phyloP scores from a whole-genome alignment of 345 rosid species.

The Citrus maxima region DNA sequence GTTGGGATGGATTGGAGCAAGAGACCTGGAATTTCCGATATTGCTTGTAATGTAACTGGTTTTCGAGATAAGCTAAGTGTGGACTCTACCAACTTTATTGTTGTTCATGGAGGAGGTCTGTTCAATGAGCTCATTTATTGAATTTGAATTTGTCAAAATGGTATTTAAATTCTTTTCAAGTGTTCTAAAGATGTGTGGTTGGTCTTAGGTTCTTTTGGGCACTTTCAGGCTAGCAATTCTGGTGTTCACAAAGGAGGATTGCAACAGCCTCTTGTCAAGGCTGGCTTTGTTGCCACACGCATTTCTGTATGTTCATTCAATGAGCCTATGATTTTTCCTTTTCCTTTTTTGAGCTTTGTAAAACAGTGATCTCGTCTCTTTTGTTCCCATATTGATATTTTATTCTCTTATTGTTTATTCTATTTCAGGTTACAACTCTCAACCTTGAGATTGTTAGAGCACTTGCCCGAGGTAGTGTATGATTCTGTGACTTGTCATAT shows the following conservation, averaged over 20 bases:
- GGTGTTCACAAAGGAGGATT: conserved; percentile 95
- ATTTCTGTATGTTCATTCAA: conserved; percentile 60
- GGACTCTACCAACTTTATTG: conserved; percentile 53
- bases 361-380: neutral
- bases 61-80: conserved; percentile 28
- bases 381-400: neutral
- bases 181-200: neutral
- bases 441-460: conserved; percentile 93
- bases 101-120: conserved; percentile 96
- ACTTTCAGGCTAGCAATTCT: conserved; percentile 94
- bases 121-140: neutral
- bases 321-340: neutral
- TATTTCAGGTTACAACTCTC: conserved; percentile 69
- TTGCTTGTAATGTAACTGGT: conserved; percentile 39
- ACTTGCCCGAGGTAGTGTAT: conserved; percentile 68
- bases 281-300: conserved; percentile 92
- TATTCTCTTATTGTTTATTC: conserved; percentile 1
- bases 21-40: conserved; percentile 51
- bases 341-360: neutral
- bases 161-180: neutral
- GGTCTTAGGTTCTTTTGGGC: conserved; percentile 86
- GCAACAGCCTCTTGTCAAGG: conserved; percentile 64
- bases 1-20: conserved; percentile 93
- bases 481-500: neutral
- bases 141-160: neutral